Conservation (phyloP, 2,329 filamentous ascomycete genomes). For the Tolypocladium capitatum region DNA sequence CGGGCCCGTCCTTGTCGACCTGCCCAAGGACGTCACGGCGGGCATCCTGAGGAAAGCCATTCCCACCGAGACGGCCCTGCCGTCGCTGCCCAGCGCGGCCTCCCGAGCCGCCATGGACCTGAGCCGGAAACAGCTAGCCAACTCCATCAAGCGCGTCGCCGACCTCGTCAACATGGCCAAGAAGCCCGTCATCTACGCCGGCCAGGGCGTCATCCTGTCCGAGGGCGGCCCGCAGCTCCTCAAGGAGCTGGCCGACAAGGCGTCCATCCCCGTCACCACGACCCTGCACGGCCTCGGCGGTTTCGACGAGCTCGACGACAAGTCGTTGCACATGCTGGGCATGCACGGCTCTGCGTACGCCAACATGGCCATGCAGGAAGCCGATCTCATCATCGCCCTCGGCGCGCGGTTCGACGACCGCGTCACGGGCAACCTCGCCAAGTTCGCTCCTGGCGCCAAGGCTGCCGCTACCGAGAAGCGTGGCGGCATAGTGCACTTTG, state of each 20-base stretch:
- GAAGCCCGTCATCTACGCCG: conserved; percentile 91
- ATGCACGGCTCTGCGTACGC: conserved; percentile 97
- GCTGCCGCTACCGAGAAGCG: conserved; percentile 71
- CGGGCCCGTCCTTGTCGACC: conserved; percentile 86
- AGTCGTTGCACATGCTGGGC: conserved; percentile 94
- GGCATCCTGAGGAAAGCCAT: conserved; percentile 73
- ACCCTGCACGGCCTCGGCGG: conserved; percentile 88
- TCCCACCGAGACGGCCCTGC: conserved; percentile 59
- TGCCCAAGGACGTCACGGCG: conserved; percentile 93
- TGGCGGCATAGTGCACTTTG: conserved; percentile 93
- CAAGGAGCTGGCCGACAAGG: conserved; percentile 79
- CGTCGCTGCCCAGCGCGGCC: conserved; percentile 73
- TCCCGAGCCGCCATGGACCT: conserved; percentile 66
- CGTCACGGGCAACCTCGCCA: conserved; percentile 67
- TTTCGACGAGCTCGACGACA: conserved; percentile 85
- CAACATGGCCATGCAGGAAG: conserved; percentile 96
- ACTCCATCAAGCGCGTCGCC: conserved; percentile 64
- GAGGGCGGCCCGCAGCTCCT: conserved; percentile 69
- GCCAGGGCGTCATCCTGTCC: conserved; percentile 72
- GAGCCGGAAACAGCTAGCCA: conserved; percentile 57
- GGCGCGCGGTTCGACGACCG: conserved; percentile 94
- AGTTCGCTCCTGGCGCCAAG: conserved; percentile 83
- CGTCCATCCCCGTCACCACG: conserved; percentile 85
- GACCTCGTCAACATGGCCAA: conserved; percentile 76
- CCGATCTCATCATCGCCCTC: conserved; percentile 88